Evolutionary conservation across 2,329 filamentous ascomycete species (phyloP), one percentile per base, ranked within the genome.

Genomic region (Ambrosiella beaveri): DNA sequence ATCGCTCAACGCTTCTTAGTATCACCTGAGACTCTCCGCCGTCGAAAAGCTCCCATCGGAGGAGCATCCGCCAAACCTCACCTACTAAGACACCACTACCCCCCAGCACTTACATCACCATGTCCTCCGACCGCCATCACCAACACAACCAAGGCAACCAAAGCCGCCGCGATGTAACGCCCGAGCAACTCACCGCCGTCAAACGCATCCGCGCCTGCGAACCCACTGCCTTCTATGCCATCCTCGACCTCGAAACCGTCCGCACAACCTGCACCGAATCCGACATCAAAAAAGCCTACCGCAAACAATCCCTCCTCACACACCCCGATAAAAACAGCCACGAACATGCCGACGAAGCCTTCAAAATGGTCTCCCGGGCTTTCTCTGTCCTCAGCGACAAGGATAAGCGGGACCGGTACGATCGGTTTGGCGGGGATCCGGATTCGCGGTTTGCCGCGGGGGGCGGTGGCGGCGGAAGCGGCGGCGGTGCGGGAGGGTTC

Each of bases 261-360:
- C 77, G 78, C 64, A 73, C 76, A 59, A 79, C 82, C 17, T 84
- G 80, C 65, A 81, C 81, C 54, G 91, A 97, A 64, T 71, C 76
- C 62, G 91, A 97, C 66, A 89, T 98, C 68, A 98, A 97, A 71
- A 97, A 97, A 75, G 91, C 93, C 6, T 98, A 98, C 73, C 81
- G 91, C 67, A 97, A 95, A 73, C 78, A 94, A 68, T 93, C 86
- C 68, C 74, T 98, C 66, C 77, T 97, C 67, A 98, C 93, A 61
- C 93, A 98, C 75, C 93, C 93, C 62, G 93, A 98, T 75, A 98
- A 98, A 76, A 98, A 98, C 76, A 90, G 90, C 55, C 90, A 96
- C 69, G 84, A 91, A 41, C 82, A 94, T 61, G 91, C 93, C 58
- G 93, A 96, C 69, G 93, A 98, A 74, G 93, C 93, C 38, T 98